phyloP scores from a whole-genome alignment of 108 stramenopile genomes.

The Cyclotella cryptica region DNA sequence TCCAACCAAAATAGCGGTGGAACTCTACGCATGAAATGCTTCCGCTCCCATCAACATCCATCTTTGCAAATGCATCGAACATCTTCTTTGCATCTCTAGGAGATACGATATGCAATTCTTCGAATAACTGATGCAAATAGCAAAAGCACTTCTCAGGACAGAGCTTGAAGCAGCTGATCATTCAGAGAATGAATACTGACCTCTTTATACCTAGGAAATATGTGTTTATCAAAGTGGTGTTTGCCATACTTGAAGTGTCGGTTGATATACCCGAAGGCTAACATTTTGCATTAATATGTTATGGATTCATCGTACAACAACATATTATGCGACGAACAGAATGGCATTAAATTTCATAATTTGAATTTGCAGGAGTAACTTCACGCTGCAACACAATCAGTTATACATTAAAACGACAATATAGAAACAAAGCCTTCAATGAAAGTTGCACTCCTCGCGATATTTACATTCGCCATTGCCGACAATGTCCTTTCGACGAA shows the following conservation, averaged over 20 bases:
- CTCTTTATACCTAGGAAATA: slow-evolving; percentile 14
- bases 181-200: slow-evolving; percentile 4
- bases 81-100: slow-evolving; percentile 4
- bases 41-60: slow-evolving; percentile 18
- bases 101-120: slow-evolving; percentile 3
- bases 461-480: not conserved
- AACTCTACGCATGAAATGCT: slow-evolving; percentile 3
- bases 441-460: not conserved
- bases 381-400: too few relatives aligned
- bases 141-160: not conserved
- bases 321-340: too few relatives aligned
- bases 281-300: not conserved
- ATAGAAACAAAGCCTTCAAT: not conserved
- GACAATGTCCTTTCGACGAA: not conserved
- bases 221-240: slow-evolving; percentile 11
- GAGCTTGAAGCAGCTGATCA: not conserved
- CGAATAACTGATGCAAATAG: not conserved
- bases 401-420: too few relatives aligned
- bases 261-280: not conserved
- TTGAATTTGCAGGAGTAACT: too few relatives aligned
- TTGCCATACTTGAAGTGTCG: slow-evolving; percentile 10
- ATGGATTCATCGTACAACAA: too few relatives aligned
- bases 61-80: slow-evolving; percentile 31
- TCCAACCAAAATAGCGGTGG: slow-evolving; percentile 28
- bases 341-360: too few relatives aligned